phyloP scores from a whole-genome alignment of 495 filamentous ascomycete species.

The Cenococcum geophilum region DNA sequence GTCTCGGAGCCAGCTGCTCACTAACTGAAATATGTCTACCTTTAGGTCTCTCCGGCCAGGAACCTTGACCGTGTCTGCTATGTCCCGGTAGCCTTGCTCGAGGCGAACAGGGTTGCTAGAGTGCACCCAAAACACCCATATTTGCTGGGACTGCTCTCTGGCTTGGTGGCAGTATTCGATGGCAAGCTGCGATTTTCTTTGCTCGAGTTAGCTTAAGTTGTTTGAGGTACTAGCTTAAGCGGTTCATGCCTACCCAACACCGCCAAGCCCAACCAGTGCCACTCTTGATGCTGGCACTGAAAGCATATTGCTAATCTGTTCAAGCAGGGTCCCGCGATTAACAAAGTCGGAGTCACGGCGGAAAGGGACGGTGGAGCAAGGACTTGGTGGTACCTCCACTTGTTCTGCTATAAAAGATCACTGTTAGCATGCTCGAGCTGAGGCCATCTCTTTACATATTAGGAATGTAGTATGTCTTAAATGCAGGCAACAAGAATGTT shows the following conservation, averaged over 20 bases:
- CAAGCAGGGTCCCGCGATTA: not conserved
- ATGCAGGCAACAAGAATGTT: not conserved
- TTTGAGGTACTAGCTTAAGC: not conserved
- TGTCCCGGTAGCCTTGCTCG: slow-evolving; percentile 23
- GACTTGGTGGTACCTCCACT: not conserved
- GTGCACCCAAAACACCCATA: no score
- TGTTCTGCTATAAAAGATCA: not conserved
- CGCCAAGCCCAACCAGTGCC: no score
- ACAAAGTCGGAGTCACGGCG: not conserved
- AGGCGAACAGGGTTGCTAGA: slow-evolving; percentile 29
- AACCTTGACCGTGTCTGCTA: slow-evolving; percentile 24
- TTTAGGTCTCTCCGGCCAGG: slow-evolving; percentile 32
- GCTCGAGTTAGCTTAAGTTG: not conserved
- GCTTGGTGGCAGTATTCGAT: slow-evolving; percentile 45
- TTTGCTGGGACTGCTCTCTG: slow-evolving; percentile 23
- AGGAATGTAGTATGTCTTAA: not conserved
- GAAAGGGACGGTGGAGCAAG: not conserved
- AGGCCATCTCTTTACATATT: not conserved
- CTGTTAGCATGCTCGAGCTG: not conserved
- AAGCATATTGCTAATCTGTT: slow-evolving; percentile 47
- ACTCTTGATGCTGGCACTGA: not conserved
- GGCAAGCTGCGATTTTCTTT: no score
- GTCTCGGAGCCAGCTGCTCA: slow-evolving; percentile 37
- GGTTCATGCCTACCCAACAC: not conserved
- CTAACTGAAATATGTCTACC: slow-evolving; percentile 34